Percentiles rank a stretch among this genome's conserved stretches.
Evolutionary conservation across 73 alveolate genomes (phyloP).

Genomic region (Tetrahymena thermophila): DNA sequence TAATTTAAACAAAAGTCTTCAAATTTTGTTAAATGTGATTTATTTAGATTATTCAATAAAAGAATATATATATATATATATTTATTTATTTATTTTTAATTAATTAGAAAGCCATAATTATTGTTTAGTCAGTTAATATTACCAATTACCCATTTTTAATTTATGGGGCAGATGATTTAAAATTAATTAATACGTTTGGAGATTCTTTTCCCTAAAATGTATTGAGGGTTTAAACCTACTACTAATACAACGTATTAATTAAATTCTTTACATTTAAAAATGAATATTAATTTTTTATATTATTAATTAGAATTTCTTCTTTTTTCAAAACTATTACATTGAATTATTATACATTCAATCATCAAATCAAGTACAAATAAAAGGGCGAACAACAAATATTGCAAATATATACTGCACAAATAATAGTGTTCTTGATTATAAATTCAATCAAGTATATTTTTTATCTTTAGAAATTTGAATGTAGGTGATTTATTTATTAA

Average conservation of each 20-base stretch:
- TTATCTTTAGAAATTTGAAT: neutral
- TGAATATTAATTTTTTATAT: too few relatives aligned
- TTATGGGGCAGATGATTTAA: neutral
- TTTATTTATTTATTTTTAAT: too few relatives aligned
- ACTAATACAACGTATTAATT: neutral
- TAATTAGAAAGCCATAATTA: neutral
- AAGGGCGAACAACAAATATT: too few relatives aligned
- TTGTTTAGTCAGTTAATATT: neutral
- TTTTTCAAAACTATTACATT: too few relatives aligned
- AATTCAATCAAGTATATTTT: neutral
- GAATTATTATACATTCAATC: neutral
- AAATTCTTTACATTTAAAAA: too few relatives aligned
- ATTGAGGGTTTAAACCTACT: neutral
- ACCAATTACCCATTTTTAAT: neutral
- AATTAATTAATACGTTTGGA: neutral
- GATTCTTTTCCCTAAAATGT: neutral
- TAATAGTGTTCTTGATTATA: neutral
- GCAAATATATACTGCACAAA: too few relatives aligned
- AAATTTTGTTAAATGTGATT: too few relatives aligned
- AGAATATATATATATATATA: neutral
- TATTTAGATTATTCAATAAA: too few relatives aligned
- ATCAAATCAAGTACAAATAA: neutral
- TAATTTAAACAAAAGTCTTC: too few relatives aligned
- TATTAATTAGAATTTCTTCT: neutral
- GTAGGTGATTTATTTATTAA: too few relatives aligned